Evolutionary conservation across 1,284 basidiomycete species (phyloP).

Genomic region (Ganoderma sp.): DNA sequence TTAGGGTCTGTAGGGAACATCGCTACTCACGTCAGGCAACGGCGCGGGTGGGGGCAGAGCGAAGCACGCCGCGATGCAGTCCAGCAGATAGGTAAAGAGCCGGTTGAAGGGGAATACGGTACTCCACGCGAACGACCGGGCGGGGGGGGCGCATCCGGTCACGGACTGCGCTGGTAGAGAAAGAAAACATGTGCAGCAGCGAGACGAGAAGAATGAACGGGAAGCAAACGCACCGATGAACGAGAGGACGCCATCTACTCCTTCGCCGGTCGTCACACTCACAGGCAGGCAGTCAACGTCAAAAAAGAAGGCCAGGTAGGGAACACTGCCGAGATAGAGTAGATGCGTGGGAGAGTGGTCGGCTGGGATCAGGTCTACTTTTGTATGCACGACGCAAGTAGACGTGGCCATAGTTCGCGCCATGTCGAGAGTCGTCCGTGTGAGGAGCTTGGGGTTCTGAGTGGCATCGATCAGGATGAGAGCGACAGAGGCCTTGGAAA

Average conservation of each 20-base stretch:
- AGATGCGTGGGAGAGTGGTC: conserved; percentile 3
- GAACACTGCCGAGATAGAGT: not conserved
- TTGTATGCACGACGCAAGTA: conserved; percentile 14
- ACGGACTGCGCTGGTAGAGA: too few species aligned
- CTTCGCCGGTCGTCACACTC: not conserved
- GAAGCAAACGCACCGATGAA: conserved; percentile 7
- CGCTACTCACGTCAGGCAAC: not conserved
- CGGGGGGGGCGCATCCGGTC: too few species aligned
- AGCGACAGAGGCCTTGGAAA: too few species aligned
- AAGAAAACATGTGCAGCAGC: too few species aligned
- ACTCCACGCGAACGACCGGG: too few species aligned
- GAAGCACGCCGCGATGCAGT: not conserved
- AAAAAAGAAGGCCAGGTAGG: not conserved
- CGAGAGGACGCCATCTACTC: conserved; percentile 5
- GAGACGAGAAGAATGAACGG: too few species aligned
- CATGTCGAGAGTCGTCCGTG: too few species aligned
- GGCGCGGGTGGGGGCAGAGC: not conserved
- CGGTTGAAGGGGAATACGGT: too few species aligned
- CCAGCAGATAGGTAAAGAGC: not conserved
- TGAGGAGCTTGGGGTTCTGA: too few species aligned
- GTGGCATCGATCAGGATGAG: too few species aligned
- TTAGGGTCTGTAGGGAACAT: not conserved
- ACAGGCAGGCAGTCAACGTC: conserved; percentile 10
- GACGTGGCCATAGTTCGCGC: not conserved
- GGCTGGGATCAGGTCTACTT: conserved; percentile 11